Evolutionary conservation across 306 rosid genomes (phyloP).

Genomic region (Vigna radiata): DNA sequence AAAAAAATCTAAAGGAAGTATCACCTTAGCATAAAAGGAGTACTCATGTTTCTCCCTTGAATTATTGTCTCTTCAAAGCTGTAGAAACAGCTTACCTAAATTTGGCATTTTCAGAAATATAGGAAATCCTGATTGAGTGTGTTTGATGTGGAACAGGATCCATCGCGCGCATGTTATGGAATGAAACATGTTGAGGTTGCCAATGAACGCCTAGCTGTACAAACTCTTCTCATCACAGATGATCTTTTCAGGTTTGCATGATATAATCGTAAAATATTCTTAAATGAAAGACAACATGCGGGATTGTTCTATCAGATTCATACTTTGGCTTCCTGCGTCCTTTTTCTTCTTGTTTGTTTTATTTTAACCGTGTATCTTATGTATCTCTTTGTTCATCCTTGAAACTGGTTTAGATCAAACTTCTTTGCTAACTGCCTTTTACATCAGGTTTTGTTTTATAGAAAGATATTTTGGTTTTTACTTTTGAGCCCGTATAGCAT

Average conservation of each 20-base stretch:
- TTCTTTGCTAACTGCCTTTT: not conserved
- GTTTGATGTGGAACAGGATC: slow-evolving; percentile 61
- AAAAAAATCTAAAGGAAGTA: not conserved
- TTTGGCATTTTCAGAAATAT: slow-evolving; percentile 34
- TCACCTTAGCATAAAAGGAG: slow-evolving; percentile 2
- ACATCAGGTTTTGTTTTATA: slow-evolving; percentile 13
- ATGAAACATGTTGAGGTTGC: slow-evolving; percentile 96
- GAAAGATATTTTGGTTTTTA: not conserved
- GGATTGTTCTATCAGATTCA: slow-evolving; percentile 26
- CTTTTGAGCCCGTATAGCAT: not conserved
- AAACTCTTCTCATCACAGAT: slow-evolving; percentile 85
- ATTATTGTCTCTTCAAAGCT: slow-evolving; percentile 6
- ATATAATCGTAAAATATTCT: slow-evolving; percentile 15
- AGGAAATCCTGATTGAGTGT: slow-evolving; percentile 40
- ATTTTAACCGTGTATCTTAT: not conserved
- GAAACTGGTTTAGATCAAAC: slow-evolving; percentile 29
- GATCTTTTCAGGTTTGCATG: slow-evolving; percentile 83
- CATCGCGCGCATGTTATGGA: slow-evolving; percentile 93
- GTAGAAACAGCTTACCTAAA: slow-evolving; percentile 24
- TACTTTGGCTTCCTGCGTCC: slow-evolving; percentile 28
- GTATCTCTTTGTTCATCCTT: not conserved
- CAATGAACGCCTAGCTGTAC: slow-evolving; percentile 91
- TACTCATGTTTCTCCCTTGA: not conserved
- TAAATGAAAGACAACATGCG: not conserved
- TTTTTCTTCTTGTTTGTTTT: slow-evolving; percentile 21